Conservation (phyloP, 2,329 filamentous ascomycete species). For the Alternaria conjuncta region DNA sequence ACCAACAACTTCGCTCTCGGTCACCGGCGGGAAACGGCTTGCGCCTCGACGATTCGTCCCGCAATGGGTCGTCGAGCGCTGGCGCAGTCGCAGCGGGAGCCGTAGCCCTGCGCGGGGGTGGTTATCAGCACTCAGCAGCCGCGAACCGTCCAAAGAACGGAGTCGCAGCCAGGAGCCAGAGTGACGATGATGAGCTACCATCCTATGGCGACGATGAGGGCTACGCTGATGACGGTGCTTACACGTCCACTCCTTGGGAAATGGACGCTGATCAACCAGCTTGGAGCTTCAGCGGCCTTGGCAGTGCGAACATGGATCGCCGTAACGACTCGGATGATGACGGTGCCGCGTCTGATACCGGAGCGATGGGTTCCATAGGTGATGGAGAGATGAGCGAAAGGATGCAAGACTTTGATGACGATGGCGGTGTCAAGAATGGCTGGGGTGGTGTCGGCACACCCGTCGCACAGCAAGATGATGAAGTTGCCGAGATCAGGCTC, state of each 20-base stretch:
- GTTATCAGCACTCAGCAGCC: constrained; percentile 41
- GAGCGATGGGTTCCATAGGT: constrained; percentile 3
- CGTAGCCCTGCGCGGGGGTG: constrained; percentile 47
- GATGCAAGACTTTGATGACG: constrained; percentile 11
- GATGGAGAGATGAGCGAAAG: constrained; percentile 5
- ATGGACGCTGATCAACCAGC: constrained; percentile 13
- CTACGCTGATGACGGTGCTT: constrained; percentile 12
- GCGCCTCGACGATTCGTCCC: constrained; percentile 88
- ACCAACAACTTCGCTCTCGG: constrained; percentile 42
- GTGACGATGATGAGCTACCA: constrained; percentile 27
- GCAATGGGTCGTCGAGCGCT: constrained; percentile 89
- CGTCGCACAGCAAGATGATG: constrained; percentile 8
- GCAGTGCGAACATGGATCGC: constrained; percentile 6
- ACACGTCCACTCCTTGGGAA: constrained; percentile 8
- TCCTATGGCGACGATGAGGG: constrained; percentile 33
- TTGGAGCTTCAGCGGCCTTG: constrained; percentile 32
- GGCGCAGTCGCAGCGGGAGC: constrained; percentile 76
- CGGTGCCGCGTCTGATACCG: constrained; percentile 7
- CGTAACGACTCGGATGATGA: constrained; percentile 14
- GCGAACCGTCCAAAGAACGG: constrained; percentile 42
- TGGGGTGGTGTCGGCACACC: constrained; percentile 9
- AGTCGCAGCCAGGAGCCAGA: constrained; percentile 44
- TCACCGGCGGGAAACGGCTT: constrained; percentile 78
- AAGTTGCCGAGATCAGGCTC: constrained; percentile 13
- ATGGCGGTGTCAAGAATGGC: background rate